Evolutionary conservation across 148 eudicot species (phyloP).

Genomic region (Camellia granthamiana): DNA sequence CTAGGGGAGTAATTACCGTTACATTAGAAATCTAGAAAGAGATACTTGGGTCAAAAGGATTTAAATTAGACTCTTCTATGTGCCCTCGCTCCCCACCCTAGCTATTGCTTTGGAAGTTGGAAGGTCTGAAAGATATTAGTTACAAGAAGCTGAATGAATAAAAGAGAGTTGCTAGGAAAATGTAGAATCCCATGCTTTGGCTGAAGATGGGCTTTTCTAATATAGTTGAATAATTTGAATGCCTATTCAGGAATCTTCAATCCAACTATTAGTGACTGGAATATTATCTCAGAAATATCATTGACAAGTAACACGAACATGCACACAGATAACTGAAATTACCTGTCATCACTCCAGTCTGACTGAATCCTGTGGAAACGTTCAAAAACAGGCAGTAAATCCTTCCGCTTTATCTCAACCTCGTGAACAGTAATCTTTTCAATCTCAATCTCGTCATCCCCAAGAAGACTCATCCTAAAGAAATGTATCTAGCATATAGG

Average conservation of each 20-base stretch:
- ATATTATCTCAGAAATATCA: conserved; percentile 3
- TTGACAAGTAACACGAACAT: neutral
- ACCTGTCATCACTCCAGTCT: conserved; percentile 71
- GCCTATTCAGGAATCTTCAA: neutral
- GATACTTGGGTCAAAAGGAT: too few relatives aligned
- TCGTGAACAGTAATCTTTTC: conserved; percentile 64
- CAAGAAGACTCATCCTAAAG: conserved; percentile 45
- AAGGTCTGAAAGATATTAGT: too few relatives aligned
- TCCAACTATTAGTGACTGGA: neutral
- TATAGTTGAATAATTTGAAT: neutral
- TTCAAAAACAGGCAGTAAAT: conserved; percentile 87
- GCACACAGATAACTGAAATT: neutral
- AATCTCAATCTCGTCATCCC: conserved; percentile 69
- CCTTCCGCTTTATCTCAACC: conserved; percentile 75
- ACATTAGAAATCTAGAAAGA: too few relatives aligned
- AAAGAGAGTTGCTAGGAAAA: too few relatives aligned
- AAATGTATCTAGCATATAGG: conserved; percentile 53
- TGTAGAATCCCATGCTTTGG: too few relatives aligned
- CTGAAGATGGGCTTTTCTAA: neutral
- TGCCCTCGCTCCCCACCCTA: too few relatives aligned
- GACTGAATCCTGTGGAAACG: conserved; percentile 60
- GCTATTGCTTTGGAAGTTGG: too few relatives aligned
- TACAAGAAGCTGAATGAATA: too few relatives aligned
- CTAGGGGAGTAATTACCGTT: too few relatives aligned
- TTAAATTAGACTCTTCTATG: too few relatives aligned